Conservation (phyloP, 306 rosid genomes). For the Coriaria nepalensis region DNA sequence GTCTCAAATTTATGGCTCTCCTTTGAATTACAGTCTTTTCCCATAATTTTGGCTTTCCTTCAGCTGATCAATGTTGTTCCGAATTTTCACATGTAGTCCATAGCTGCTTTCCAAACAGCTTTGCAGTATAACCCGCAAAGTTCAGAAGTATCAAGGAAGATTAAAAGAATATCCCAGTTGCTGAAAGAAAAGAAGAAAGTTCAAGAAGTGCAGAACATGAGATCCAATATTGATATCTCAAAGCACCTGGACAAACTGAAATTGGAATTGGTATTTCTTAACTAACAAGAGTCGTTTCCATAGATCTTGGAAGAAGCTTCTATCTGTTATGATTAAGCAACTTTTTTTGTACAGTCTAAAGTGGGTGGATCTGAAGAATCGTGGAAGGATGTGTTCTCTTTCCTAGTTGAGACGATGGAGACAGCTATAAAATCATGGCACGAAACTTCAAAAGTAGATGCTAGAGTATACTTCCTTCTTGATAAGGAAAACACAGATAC, state of each 20-base stretch:
- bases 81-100: conserved; percentile 42
- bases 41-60: conserved; percentile 8
- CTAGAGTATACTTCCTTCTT: conserved; percentile 77
- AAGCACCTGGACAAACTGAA: conserved; percentile 64
- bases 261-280: conserved; percentile 64
- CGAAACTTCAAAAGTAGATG: conserved; percentile 71
- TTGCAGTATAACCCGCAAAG: conserved; percentile 68
- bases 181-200: conserved; percentile 57
- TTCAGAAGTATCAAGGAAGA: conserved; percentile 80
- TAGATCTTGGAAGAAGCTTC: no score
- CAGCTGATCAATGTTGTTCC: conserved; percentile 4
- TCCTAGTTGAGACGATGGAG: conserved; percentile 90
- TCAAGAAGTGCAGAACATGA: conserved; percentile 70
- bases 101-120: conserved; percentile 71
- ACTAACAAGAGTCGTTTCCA: no score
- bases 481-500: conserved; percentile 72
- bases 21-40: conserved; percentile 10
- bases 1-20: conserved; percentile 9
- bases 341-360: conserved; percentile 48
- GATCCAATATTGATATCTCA: conserved; percentile 74
- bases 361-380: conserved; percentile 66
- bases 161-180: conserved; percentile 64
- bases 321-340: conserved; percentile 20
- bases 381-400: conserved; percentile 57
- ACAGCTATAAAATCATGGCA: conserved; percentile 85